Conservation (phyloP, 441 rosid species). For the Erysimum cheiri region DNA sequence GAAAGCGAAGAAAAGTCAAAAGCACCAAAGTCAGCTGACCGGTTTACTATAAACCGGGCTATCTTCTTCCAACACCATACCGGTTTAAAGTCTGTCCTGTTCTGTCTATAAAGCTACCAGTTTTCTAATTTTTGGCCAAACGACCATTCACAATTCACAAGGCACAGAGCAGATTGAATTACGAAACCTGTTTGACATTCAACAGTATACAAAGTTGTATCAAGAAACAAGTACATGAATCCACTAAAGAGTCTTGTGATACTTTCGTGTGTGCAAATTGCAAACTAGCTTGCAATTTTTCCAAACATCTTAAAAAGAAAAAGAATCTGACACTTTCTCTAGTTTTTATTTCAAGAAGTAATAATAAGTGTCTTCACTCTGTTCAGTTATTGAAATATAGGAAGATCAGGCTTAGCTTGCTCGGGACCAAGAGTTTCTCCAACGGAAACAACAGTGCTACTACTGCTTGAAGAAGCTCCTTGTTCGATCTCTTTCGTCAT, state of each 20-base stretch:
- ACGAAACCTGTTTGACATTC: slow-evolving; percentile 13
- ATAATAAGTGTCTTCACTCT: slow-evolving; percentile 12
- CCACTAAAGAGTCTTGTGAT: slow-evolving; percentile 6
- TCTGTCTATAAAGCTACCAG: neutral
- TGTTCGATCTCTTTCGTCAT: slow-evolving; percentile 62
- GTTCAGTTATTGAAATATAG: slow-evolving; percentile 53
- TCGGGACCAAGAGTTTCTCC: slow-evolving; percentile 50
- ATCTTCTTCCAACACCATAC: neutral
- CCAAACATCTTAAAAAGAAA: slow-evolving; percentile 12
- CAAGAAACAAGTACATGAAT: slow-evolving; percentile 31
- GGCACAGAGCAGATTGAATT: slow-evolving; percentile 9
- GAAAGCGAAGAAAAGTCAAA: slow-evolving; percentile 37
- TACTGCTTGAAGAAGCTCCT: slow-evolving; percentile 53
- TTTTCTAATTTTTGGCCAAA: slow-evolving; percentile 13
- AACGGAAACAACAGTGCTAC: slow-evolving; percentile 50
- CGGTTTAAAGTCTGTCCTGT: neutral
- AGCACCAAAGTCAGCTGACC: slow-evolving; percentile 27
- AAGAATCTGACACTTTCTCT: slow-evolving; percentile 33
- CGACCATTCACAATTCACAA: slow-evolving; percentile 14
- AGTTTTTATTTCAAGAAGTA: slow-evolving; percentile 31
- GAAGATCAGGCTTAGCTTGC: slow-evolving; percentile 71
- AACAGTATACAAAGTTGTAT: slow-evolving; percentile 26
- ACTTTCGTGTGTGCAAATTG: slow-evolving; percentile 23
- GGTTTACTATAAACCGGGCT: slow-evolving; percentile 8
- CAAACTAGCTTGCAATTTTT: slow-evolving; percentile 36